Evolutionary conservation across 2,329 filamentous ascomycete genomes (phyloP).

Genomic region (Xylaria sp.): DNA sequence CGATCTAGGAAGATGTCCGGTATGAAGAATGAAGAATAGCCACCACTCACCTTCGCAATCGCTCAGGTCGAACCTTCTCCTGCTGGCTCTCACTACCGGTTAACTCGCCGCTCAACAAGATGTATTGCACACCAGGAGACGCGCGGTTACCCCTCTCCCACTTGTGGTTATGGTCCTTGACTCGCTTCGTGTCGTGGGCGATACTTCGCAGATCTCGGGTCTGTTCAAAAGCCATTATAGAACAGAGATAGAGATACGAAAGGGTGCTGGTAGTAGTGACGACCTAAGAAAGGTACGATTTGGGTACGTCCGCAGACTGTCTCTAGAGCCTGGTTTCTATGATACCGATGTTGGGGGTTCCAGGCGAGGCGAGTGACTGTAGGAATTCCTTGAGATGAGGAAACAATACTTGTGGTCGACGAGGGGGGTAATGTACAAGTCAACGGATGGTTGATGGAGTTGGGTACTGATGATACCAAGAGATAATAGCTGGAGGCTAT

Average conservation of each 20-base stretch:
- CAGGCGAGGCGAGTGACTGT: not conserved
- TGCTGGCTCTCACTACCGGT: conserved; percentile 48
- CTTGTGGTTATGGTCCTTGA: conserved; percentile 55
- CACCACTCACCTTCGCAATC: conserved; percentile 49
- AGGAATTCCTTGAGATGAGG: conserved; percentile 1
- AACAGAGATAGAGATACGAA: not conserved
- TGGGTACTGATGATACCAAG: conserved; percentile 4
- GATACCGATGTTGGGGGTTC: conserved; percentile 11
- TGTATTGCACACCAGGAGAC: conserved; percentile 42
- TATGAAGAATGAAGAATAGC: not conserved
- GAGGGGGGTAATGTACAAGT: not conserved
- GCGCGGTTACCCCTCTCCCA: conserved; percentile 55
- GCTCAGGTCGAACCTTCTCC: conserved; percentile 52
- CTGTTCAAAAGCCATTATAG: conserved; percentile 46
- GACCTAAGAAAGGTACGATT: not conserved
- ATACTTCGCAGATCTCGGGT: conserved; percentile 57
- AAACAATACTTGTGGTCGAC: not conserved
- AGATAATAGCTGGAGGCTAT: conserved; percentile 26
- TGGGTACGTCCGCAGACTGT: not conserved
- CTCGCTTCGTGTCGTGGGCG: conserved; percentile 56
- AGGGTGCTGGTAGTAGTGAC: not conserved
- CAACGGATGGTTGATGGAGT: not conserved
- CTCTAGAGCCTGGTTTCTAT: not conserved
- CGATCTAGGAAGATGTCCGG: not conserved
- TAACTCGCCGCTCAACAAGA: conserved; percentile 18